A percentile compares a stretch with the other conserved stretches of the same genome.
phyloP scores from a whole-genome alignment of 2,329 filamentous ascomycete genomes.

The Penicillium sp. region DNA sequence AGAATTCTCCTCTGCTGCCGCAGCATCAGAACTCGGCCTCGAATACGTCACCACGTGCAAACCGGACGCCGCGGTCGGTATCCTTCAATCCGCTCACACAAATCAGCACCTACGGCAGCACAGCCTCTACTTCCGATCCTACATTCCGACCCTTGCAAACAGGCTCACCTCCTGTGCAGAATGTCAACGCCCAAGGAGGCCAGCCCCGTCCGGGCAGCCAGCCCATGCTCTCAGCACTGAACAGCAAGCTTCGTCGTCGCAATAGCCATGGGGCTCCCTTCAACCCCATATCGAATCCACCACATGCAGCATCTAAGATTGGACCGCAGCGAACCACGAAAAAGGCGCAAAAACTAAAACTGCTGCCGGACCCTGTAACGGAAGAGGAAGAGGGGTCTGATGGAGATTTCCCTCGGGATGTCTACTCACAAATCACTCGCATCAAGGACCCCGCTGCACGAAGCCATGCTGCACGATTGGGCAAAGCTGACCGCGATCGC shows the following conservation, averaged over 20 bases:
- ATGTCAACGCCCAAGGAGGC: conserved; percentile 26
- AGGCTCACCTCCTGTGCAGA: conserved; percentile 39
- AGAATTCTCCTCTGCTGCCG: conserved; percentile 45
- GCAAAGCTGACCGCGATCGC: conserved; percentile 85
- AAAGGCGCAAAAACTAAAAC: conserved; percentile 93
- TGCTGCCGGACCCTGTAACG: conserved; percentile 87
- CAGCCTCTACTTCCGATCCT: conserved; percentile 40
- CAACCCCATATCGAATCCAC: conserved; percentile 43
- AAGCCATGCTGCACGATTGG: conserved; percentile 84
- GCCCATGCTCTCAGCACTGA: conserved; percentile 74
- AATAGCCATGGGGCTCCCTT: conserved; percentile 73
- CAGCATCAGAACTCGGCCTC: conserved; percentile 33
- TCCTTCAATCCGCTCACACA: conserved; percentile 51
- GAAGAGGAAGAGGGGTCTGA: conserved; percentile 76
- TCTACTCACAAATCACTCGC: conserved; percentile 95
- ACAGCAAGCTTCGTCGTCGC: conserved; percentile 80
- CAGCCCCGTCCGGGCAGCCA: conserved; percentile 40
- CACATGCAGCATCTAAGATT: conserved; percentile 64
- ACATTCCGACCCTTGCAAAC: conserved; percentile 44
- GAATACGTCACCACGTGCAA: conserved; percentile 41
- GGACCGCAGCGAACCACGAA: conserved; percentile 94
- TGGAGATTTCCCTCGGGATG: conserved; percentile 89
- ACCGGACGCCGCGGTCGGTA: conserved; percentile 45
- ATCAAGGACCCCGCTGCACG: conserved; percentile 96
- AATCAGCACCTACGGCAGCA: conserved; percentile 45